Conservation (phyloP, 2,329 filamentous ascomycete genomes). For the Pseudogymnoascus pannorum region DNA sequence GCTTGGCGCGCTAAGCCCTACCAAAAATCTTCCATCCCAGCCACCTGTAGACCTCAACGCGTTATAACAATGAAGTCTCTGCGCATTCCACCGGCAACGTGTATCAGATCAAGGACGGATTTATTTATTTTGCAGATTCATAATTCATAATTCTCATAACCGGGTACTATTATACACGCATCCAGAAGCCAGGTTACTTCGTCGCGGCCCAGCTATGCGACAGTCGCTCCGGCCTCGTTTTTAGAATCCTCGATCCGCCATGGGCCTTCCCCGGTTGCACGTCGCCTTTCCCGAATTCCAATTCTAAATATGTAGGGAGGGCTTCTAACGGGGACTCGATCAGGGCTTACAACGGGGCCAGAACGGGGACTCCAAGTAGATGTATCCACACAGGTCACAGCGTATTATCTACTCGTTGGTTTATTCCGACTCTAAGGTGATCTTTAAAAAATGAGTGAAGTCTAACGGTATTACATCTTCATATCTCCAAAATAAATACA, state of each 20-base stretch:
- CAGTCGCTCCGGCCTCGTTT: background rate
- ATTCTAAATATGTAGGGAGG: background rate
- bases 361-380: background rate
- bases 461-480: background rate
- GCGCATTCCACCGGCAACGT: background rate
- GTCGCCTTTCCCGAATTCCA: background rate
- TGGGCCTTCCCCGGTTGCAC: background rate
- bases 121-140: background rate
- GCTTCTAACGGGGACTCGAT: background rate
- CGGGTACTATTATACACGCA: background rate
- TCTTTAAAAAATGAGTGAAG: background rate
- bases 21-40: background rate
- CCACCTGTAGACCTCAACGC: background rate
- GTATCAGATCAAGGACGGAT: background rate
- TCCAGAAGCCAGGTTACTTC: background rate
- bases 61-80: background rate
- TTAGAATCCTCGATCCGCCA: background rate
- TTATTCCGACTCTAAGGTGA: background rate
- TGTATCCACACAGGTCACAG: background rate
- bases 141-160: background rate
- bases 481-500: background rate
- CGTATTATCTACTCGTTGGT: background rate
- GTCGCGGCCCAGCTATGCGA: background rate
- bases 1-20: background rate
- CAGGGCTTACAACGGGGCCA: background rate